Percentiles rank a stretch among this genome's conserved stretches.
Evolutionary conservation across 2,329 filamentous ascomycete species (phyloP).

Genomic region (Diaporthe nobilis): DNA sequence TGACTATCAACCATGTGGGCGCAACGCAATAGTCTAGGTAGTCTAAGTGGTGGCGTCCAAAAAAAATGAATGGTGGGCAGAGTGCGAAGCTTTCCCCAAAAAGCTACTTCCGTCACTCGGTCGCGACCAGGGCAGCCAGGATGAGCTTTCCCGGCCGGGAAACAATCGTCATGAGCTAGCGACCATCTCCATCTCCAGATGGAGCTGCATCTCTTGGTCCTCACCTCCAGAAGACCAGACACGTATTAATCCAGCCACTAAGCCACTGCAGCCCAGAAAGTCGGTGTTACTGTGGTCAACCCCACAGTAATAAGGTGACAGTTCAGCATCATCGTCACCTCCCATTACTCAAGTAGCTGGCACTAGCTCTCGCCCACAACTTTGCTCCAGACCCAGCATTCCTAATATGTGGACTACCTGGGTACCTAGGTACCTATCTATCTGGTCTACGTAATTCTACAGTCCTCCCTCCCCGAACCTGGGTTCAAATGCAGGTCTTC

Average conservation of each 20-base stretch:
- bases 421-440: too few relatives aligned
- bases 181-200: slow-evolving; percentile 25
- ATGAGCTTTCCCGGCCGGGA: slow-evolving; percentile 1
- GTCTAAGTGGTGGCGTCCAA: not conserved
- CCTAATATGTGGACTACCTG: not conserved
- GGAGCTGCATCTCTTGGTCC: not conserved
- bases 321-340: slow-evolving; percentile 13
- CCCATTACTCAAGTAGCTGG: not conserved
- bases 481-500: not conserved
- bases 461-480: not conserved
- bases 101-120: slow-evolving; percentile 11
- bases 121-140: slow-evolving; percentile 9
- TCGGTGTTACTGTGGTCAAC: not conserved
- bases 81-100: slow-evolving; percentile 18
- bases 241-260: not conserved
- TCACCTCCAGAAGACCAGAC: not conserved
- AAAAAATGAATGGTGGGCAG: not conserved
- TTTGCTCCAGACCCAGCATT: not conserved
- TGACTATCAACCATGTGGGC: not conserved
- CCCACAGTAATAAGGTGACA: not conserved
- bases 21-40: not conserved
- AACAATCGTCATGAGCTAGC: slow-evolving; percentile 30
- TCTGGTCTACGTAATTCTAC: too few relatives aligned
- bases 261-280: not conserved
- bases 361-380: not conserved